phyloP scores from a whole-genome alignment of 331 rosid genomes.

The Quercus tomentella region DNA sequence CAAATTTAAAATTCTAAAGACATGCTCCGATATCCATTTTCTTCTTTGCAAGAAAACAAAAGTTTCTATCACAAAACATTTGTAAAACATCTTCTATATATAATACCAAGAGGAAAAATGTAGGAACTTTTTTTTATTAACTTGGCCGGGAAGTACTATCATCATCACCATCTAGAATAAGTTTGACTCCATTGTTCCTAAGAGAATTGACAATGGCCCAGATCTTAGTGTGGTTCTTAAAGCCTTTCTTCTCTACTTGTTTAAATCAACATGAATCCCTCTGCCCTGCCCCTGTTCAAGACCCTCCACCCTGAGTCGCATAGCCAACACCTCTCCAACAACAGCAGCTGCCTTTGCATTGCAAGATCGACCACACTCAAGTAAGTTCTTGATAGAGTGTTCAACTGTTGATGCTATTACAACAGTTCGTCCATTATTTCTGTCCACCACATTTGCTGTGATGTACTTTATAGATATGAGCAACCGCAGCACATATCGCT shows the following conservation, averaged over 20 bases:
- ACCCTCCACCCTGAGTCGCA: slow-evolving; percentile 76
- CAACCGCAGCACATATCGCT: slow-evolving; percentile 72
- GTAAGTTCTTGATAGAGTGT: slow-evolving; percentile 63
- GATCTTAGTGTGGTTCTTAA: slow-evolving; percentile 67
- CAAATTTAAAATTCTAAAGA: no score
- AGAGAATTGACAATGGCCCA: slow-evolving; percentile 81
- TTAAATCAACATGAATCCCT: slow-evolving; percentile 69
- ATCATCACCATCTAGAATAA: slow-evolving; percentile 47
- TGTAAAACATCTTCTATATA: no score
- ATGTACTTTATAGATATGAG: slow-evolving; percentile 83
- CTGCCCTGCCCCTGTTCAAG: slow-evolving; percentile 68
- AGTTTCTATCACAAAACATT: no score
- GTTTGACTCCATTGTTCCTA: slow-evolving; percentile 61
- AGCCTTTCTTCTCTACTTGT: slow-evolving; percentile 73
- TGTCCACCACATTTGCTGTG: slow-evolving; percentile 77
- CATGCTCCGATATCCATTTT: no score
- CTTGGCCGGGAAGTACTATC: slow-evolving; percentile 30
- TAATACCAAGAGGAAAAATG: not conserved
- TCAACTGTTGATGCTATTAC: slow-evolving; percentile 69
- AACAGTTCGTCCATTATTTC: slow-evolving; percentile 73
- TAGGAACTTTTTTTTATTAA: slow-evolving; percentile 18
- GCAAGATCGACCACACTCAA: slow-evolving; percentile 78
- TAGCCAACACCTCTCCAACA: slow-evolving; percentile 84
- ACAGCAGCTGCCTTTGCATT: slow-evolving; percentile 75
- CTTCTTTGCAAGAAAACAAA: no score